A percentile compares a stretch with the other conserved stretches of the same genome.
Evolutionary conservation across 805 yeast species (phyloP).

Genomic region (Yarrowia sp.): DNA sequence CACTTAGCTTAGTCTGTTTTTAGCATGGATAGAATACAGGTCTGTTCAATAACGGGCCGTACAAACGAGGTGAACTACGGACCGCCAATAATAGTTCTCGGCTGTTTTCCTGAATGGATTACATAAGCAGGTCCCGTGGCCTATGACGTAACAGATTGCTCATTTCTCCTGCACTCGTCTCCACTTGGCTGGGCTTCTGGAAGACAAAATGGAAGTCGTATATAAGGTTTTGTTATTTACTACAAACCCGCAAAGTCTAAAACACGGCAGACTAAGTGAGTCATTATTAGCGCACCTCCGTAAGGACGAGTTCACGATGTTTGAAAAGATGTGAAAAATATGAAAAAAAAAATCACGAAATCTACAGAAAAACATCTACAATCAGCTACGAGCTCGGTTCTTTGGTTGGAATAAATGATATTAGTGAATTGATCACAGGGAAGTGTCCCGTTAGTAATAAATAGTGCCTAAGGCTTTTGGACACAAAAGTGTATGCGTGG

Average conservation of each 20-base stretch:
- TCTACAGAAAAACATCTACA: not conserved
- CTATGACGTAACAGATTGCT: not conserved
- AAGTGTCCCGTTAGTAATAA: constrained; percentile 8
- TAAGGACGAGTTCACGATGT: not conserved
- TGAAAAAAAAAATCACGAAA: not conserved
- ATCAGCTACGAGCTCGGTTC: not conserved
- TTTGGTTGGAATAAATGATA: not conserved
- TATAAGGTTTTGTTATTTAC: not conserved
- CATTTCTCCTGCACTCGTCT: not conserved
- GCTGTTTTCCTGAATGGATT: not conserved
- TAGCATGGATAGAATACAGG: not conserved
- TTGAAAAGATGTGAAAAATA: not conserved
- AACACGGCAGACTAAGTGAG: not conserved
- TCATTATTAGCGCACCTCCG: constrained; percentile 30
- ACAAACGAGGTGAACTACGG: too few relatives aligned
- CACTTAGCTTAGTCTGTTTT: not conserved
- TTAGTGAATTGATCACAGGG: constrained; percentile 5
- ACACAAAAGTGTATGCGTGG: not conserved
- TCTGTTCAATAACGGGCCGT: too few relatives aligned
- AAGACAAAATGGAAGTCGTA: not conserved
- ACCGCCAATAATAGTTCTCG: too few relatives aligned
- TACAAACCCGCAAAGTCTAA: not conserved
- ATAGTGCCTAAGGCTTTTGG: constrained; percentile 8
- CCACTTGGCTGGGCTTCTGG: constrained; percentile 20
- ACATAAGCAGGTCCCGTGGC: not conserved